These are phyloP conservation scores for Coemansia sp. DNA, from an alignment of 192 early-diverging fungal species.

Conservation along the genomic window DNA sequence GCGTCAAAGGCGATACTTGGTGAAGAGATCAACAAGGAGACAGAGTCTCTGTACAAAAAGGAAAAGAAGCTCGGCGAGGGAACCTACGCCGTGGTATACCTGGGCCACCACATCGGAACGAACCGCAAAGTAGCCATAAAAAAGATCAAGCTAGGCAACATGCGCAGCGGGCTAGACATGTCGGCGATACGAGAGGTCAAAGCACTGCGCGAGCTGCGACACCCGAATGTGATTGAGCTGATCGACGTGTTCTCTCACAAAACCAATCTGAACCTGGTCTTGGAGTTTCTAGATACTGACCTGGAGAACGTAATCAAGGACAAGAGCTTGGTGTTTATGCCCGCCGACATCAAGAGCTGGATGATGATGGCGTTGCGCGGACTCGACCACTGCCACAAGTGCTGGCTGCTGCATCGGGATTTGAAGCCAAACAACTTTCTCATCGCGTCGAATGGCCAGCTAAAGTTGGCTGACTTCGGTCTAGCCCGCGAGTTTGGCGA, in stretches of 20 bases:
- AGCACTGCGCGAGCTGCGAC: constrained; percentile 84
- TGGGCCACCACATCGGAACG: constrained; percentile 63
- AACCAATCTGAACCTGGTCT: constrained; percentile 85
- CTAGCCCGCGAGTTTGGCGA: constrained; percentile 94
- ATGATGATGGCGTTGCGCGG: constrained; percentile 95
- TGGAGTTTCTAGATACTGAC: constrained; percentile 94
- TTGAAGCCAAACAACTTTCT: constrained; percentile 88
- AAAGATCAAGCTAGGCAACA: constrained; percentile 92
- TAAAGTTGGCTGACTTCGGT: constrained; percentile 99
- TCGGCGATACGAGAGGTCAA: constrained; percentile 95
- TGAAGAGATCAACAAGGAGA: constrained; percentile 66
- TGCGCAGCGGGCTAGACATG: constrained; percentile 93
- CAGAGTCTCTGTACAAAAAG: constrained; percentile 75
- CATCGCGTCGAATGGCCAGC: constrained; percentile 76
- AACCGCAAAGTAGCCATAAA: constrained; percentile 88
- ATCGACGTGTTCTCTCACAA: constrained; percentile 92
- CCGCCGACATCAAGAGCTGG: constrained; percentile 95
- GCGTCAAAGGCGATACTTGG: constrained; percentile 43
- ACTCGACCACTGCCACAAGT: constrained; percentile 85
- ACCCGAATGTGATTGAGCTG: constrained; percentile 92
- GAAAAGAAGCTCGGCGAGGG: constrained; percentile 93
- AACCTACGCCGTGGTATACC: constrained; percentile 92
- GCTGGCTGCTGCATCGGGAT: constrained; percentile 90
- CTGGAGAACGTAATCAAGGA: constrained; percentile 97
- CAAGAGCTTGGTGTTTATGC: constrained; percentile 81